Evolutionary conservation across 2,329 filamentous ascomycete genomes (phyloP).

Genomic region (Ilyonectria mors-panacis): DNA sequence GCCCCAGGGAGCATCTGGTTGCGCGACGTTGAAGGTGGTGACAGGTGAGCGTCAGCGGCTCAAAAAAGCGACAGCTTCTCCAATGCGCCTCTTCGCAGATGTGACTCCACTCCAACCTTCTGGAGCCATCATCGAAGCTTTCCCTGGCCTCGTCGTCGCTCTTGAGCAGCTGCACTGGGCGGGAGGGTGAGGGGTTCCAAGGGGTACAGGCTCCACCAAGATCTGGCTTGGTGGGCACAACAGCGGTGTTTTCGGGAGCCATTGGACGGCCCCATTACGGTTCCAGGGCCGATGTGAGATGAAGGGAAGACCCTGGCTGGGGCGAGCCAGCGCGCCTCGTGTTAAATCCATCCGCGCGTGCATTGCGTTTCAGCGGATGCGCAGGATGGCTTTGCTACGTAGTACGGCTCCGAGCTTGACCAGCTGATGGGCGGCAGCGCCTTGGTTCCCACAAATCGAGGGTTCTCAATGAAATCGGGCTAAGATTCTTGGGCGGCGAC

Average conservation of each 20-base stretch:
- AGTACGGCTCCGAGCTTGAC: conserved; percentile 32
- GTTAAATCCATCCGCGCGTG: conserved; percentile 31
- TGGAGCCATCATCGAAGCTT: conserved; percentile 50
- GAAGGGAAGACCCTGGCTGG: conserved; percentile 41
- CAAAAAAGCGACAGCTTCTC: conserved; percentile 44
- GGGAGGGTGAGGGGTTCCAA: conserved; percentile 49
- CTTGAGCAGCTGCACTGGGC: conserved; percentile 46
- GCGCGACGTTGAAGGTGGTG: conserved; percentile 32
- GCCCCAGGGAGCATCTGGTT: conserved; percentile 26
- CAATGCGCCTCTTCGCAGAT: conserved; percentile 49
- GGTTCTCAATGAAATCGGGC: conserved; percentile 4
- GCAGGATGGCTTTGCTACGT: conserved; percentile 22
- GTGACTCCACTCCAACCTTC: conserved; percentile 49
- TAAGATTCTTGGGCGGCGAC: conserved; percentile 3
- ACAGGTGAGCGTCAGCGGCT: conserved; percentile 46
- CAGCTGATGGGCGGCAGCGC: conserved; percentile 27
- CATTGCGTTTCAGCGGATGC: conserved; percentile 35
- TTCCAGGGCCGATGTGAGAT: conserved; percentile 38
- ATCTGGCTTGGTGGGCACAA: conserved; percentile 48
- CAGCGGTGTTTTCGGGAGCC: conserved; percentile 47
- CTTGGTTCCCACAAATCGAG: conserved; percentile 16
- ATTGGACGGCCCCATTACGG: conserved; percentile 44
- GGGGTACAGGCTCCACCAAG: conserved; percentile 46
- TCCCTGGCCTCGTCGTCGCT: conserved; percentile 43
- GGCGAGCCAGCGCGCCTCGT: conserved; percentile 22